Base-by-base conservation (phyloP, 1,284 basidiomycete genomes). In the Pseudozyma thailandica region DNA sequence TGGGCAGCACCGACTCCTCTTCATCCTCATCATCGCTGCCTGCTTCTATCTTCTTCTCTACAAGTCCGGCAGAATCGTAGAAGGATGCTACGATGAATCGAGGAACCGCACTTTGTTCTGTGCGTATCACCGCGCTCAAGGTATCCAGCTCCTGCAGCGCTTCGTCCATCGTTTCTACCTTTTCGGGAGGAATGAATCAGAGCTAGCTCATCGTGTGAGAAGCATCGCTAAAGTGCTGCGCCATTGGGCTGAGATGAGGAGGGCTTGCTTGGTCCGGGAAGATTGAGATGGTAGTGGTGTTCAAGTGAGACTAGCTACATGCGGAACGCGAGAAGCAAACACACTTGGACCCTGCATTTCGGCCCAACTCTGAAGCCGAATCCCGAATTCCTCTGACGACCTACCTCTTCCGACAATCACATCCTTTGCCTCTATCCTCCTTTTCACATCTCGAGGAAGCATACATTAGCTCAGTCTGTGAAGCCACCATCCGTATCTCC, bases 271-370 rank as follows among this genome's bases (percentile, higher is more conserved):
- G n/a, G n/a, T n/a, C n/a, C n/a, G n/a, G n/a, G n/a, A n/a, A n/a
- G n/a, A n/a, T n/a, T n/a, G n/a, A n/a, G n/a, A n/a, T n/a, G n/a
- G n/a, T n/a, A 21, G 16, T 21, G 18, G 21, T 13, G 45, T 33
- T 5, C 23, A 15, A 13, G 42, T 27, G 42, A 13, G 23, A 41
- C 21, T 18, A 23, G 7, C 8, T 41, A 18, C 9, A 41, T 23
- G 20, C 12, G 12, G 20, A 21, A 41, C 9, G 20, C 3, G 21
- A 4, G 9, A 18, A 2, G 23, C 8, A 48, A 25, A 48, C 46
- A 37, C 33, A 20, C 9, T 35, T 61, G 59, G 59, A 55, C 59
- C 59, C 59, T 61, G 59, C 49, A 46, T 35, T 50, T 30, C 35
- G 10, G 21, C 3, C 12, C 35, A 21, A 35, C 39, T n/a, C n/a